Base-by-base conservation (phyloP, 2,329 filamentous ascomycete species). In the Cytospora leucostoma region DNA sequence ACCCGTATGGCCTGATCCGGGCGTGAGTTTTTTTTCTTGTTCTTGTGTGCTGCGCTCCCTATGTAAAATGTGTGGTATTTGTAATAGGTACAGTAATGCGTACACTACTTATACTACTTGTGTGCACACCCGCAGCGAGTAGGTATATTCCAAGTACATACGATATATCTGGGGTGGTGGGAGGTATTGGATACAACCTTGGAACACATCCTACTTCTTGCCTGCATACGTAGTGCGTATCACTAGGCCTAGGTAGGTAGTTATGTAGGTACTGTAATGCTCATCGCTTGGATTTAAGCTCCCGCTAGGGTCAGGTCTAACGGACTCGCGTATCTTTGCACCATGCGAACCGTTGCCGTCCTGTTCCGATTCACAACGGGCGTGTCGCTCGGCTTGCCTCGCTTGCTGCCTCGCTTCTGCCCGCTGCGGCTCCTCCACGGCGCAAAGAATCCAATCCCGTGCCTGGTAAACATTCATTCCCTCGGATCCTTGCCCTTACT, bases 321-420 rank as follows among this genome's bases (percentile, higher is more conserved):
- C 63, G 63, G 63, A 32, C 63, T 65, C 63, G 63, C 63, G 63
- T 63, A 65, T 65, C 63, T 65, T 37, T 56, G 52, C 59, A 61
- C 49, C 49, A 62, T 50, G 59, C 55, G 59, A 65, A 60, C 57
- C 49, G 59, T 50, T 61, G 58, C 55, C 63, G 59, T 55, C 52
- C 40, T 35, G 19, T 44, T 8, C 40, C 17, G 17, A n/a, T 44
- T 40, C 57, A 27, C 52, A 55, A 61, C 56, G 57, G 58, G 57
- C 62, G 34, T 59, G 38, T 50, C 19, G 51, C 52, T 56, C 59
- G 59, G 58, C 50, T 54, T 60, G 58, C 58, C 50, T 60, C 58
- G 58, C 58, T 61, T 61, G 53, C 37, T 40, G 50, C 49, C 47
- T 59, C 50, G 61, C 47, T 53, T 63, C 56, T 57, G 40, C 40